These are phyloP conservation scores for Trametes polyzona DNA, from an alignment of 1,284 basidiomycete species.

Conservation along the genomic window DNA sequence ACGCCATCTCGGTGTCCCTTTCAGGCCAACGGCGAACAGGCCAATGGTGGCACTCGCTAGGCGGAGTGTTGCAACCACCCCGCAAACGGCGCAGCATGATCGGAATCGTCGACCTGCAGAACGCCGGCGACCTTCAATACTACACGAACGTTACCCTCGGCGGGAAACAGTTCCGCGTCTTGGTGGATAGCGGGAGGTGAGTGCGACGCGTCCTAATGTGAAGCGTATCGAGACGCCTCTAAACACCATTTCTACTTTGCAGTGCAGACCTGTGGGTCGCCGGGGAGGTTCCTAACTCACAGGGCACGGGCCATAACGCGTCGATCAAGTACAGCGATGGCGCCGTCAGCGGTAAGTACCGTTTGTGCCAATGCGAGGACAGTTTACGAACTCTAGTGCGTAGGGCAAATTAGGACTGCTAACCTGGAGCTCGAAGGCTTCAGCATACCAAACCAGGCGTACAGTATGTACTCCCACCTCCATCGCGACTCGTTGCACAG, in stretches of 20 bases:
- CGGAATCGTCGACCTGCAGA: slow-evolving; percentile 36
- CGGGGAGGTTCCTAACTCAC: slow-evolving; percentile 46
- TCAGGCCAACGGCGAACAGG: slow-evolving; percentile 2
- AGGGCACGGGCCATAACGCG: slow-evolving; percentile 43
- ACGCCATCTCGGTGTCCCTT: slow-evolving; percentile 4
- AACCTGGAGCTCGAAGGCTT: slow-evolving; percentile 56
- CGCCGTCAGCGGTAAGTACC: slow-evolving; percentile 44
- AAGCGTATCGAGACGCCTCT: not conserved
- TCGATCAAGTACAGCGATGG: slow-evolving; percentile 55
- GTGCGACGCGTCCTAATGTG: not conserved
- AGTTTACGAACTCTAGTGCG: not conserved
- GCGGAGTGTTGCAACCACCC: not conserved
- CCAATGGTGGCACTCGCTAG: slow-evolving; percentile 5
- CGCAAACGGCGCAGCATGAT: not conserved
- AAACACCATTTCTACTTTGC: not conserved
- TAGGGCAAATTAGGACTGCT: slow-evolving; percentile 57
- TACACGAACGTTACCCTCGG: slow-evolving; percentile 55
- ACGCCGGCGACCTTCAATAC: slow-evolving; percentile 53
- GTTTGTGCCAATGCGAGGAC: not conserved
- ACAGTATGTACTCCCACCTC: slow-evolving; percentile 45
- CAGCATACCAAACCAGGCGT: slow-evolving; percentile 59
- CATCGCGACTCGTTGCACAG: not conserved
- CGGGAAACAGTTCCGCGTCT: slow-evolving; percentile 46
- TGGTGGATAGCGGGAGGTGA: slow-evolving; percentile 74
- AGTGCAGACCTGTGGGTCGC: slow-evolving; percentile 66